These are phyloP conservation scores for Arthroderma sp. DNA, from an alignment of 2,329 filamentous ascomycete species.

Conservation along the genomic window DNA sequence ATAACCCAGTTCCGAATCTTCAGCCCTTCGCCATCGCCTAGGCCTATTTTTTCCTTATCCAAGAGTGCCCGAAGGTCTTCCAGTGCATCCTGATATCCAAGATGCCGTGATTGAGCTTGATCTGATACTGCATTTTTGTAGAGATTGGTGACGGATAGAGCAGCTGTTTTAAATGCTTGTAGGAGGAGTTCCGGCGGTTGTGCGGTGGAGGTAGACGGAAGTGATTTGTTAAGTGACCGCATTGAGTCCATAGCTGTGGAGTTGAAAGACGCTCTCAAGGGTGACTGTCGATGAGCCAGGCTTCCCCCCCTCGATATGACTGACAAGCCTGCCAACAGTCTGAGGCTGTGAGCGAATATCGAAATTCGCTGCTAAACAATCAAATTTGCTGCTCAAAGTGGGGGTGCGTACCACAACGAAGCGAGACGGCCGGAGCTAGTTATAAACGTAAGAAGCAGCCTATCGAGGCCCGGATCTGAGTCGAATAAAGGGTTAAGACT, in stretches of 20 bases:
- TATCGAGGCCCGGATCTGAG: neutral
- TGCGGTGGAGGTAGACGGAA: conserved; percentile 40
- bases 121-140: conserved; percentile 82
- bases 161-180: conserved; percentile 81
- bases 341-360: neutral
- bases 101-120: conserved; percentile 59
- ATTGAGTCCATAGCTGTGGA: conserved; percentile 47
- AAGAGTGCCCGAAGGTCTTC: conserved; percentile 80
- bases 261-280: neutral
- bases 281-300: neutral
- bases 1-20: conserved; percentile 50
- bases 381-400: conserved; percentile 1
- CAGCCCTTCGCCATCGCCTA: conserved; percentile 67
- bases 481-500: neutral
- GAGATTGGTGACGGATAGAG: conserved; percentile 85
- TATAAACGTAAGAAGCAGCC: neutral
- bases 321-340: neutral
- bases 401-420: neutral
- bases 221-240: conserved; percentile 50
- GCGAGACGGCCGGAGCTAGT: neutral
- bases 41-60: conserved; percentile 66
- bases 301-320: neutral
- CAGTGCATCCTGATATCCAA: conserved; percentile 88
- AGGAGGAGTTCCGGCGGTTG: conserved; percentile 50
- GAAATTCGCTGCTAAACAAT: neutral